phyloP scores from a whole-genome alignment of 306 rosid genomes.

The Mimosa pudica region DNA sequence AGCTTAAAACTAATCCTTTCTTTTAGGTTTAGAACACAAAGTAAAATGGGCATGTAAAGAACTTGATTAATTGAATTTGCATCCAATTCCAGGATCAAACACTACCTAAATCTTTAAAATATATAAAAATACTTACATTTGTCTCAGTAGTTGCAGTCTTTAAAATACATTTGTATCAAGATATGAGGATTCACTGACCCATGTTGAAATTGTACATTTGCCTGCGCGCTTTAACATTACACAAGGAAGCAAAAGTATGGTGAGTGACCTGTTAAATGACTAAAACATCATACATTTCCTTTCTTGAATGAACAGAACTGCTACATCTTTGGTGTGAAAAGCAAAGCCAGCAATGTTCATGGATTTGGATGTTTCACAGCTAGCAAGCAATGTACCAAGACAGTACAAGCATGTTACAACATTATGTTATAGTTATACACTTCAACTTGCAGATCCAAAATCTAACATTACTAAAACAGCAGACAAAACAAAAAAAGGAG shows the following conservation, averaged over 20 bases:
- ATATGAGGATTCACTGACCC: background rate
- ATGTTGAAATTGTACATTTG: background rate
- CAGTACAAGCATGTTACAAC: constrained; percentile 2
- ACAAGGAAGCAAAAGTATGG: background rate
- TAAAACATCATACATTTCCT: background rate
- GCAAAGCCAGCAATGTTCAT: background rate
- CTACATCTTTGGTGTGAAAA: background rate
- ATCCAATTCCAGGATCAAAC: too few species aligned
- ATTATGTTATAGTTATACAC: constrained; percentile 37
- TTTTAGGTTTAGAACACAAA: too few species aligned
- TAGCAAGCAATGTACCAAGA: background rate
- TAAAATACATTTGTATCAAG: background rate
- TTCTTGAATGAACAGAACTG: constrained; percentile 3
- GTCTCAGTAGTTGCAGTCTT: background rate
- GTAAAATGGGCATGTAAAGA: too few species aligned
- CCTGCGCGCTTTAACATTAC: constrained; percentile 8
- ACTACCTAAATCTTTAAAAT: background rate
- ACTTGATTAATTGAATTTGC: too few species aligned
- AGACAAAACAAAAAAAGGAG: constrained; percentile 35
- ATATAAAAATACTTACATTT: background rate
- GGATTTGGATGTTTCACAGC: background rate
- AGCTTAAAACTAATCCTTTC: too few species aligned
- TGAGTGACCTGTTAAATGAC: background rate
- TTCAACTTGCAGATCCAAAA: constrained; percentile 38
- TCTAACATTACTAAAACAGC: constrained; percentile 29